Percentiles rank a stretch among this genome's conserved stretches.
Evolutionary conservation across 106 monocot species (phyloP).

Genomic region (Apostasia ramifera): DNA sequence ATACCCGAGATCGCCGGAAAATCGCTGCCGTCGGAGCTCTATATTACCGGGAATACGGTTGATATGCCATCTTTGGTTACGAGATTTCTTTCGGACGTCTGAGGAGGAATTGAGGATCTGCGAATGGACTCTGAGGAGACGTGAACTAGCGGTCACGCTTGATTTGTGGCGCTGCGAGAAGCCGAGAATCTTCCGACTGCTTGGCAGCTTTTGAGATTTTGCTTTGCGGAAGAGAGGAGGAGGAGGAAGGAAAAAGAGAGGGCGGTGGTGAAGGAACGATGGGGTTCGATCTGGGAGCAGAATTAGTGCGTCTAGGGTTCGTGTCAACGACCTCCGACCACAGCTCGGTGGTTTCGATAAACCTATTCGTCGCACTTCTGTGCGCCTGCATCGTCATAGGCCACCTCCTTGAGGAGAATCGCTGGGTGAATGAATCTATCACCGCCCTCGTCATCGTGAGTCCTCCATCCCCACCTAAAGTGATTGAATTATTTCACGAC

Average conservation of each 20-base stretch:
- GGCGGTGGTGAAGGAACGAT: conserved; percentile 13
- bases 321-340: conserved; percentile 58
- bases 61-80: background rate
- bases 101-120: background rate
- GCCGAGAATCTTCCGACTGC: too few relatives aligned
- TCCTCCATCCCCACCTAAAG: background rate
- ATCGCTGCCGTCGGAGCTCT: background rate
- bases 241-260: background rate
- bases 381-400: conserved; percentile 92
- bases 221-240: conserved; percentile 1
- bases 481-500: background rate
- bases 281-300: conserved; percentile 31
- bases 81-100: too few relatives aligned
- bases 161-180: background rate
- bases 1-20: background rate
- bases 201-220: background rate
- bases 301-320: conserved; percentile 30
- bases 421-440: conserved; percentile 98
- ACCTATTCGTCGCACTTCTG: conserved; percentile 66
- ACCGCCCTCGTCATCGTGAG: conserved; percentile 76
- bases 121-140: conserved; percentile 5
- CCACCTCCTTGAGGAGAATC: conserved; percentile 82
- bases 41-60: background rate
- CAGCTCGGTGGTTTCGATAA: conserved; percentile 73
- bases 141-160: background rate